Base-by-base conservation (phyloP, 257 asterid genomes). In the Galeopsis tetrahit region DNA sequence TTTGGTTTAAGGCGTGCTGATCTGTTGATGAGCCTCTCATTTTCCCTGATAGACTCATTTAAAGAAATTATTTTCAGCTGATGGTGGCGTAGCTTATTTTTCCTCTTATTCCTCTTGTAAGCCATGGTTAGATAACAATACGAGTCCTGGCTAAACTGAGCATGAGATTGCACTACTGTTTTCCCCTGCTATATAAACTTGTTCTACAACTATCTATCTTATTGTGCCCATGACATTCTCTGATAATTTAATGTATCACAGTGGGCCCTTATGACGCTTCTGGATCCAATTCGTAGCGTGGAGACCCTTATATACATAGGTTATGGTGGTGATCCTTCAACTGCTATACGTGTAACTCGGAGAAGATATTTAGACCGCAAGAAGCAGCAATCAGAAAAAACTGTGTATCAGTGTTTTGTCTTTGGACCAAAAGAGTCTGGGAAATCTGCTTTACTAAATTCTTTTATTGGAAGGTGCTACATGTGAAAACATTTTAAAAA, bases 261-360 rank as follows among this genome's bases (percentile, higher is more conserved):
- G 99, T 94, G 99, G 99, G 85, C 93, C 69, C 89, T 94, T 68
- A 89, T 94, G 97, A 84, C 97, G 55, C 97, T 94, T 85, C 83
- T 91, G 70, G 97, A 94, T 73, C 97, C 99, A 59, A 78, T 88
- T 69, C 87, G 81, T 77, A 86, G 90, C 52, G 83, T 89, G 71
- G 99, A 91, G 85, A 81, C 86, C 82, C 95, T 94, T 66, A 83
- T 89, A 80, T 94, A 88, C 78, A 85, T 91, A 66, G 97, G 97
- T 79, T 94, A 87, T 86, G 93, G 93, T 57, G 90, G 89, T 72
- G 99, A 94, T 75, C 90, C 95, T 32, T 80, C 89, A 72, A 79
- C 95, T 75, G 93, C 99, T 63, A 80, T 87, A 61, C 97, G 89
- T 67, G 77, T 94, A 60, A 88, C 97, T 77, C 86, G 97, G 53